phyloP scores from a whole-genome alignment of 306 rosid genomes.

The Trifolium dubium region DNA sequence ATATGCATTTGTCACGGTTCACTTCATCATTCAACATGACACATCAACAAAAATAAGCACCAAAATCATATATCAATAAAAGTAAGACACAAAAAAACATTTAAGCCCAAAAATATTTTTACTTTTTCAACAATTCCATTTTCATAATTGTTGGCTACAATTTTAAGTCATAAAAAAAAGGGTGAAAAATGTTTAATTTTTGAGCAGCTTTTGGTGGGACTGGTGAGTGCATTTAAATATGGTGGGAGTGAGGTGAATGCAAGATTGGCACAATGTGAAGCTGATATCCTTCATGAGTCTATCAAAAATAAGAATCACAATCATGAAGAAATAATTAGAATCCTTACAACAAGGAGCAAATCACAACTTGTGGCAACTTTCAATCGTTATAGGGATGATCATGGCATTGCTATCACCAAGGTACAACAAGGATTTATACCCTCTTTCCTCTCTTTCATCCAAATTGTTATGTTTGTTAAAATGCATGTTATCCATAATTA shows the following conservation, averaged over 20 bases:
- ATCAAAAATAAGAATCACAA: slow-evolving; percentile 54
- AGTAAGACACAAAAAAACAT: too few relatives aligned
- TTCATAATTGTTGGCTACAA: too few relatives aligned
- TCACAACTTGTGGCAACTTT: slow-evolving; percentile 72
- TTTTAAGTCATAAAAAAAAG: too few relatives aligned
- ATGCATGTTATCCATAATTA: neutral
- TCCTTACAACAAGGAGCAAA: slow-evolving; percentile 76
- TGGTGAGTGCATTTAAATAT: slow-evolving; percentile 63
- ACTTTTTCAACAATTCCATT: too few relatives aligned
- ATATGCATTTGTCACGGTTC: too few relatives aligned
- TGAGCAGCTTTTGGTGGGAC: slow-evolving; percentile 67
- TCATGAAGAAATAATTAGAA: slow-evolving; percentile 71
- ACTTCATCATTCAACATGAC: too few relatives aligned
- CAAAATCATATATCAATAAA: too few relatives aligned
- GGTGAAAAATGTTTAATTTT: neutral
- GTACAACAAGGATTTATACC: slow-evolving; percentile 39
- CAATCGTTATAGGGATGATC: slow-evolving; percentile 71
- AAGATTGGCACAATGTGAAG: slow-evolving; percentile 62
- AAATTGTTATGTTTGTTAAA: too few relatives aligned
- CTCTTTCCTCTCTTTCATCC: neutral
- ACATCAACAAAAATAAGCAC: too few relatives aligned
- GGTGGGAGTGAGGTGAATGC: slow-evolving; percentile 56
- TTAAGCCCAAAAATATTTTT: too few relatives aligned
- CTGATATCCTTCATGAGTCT: slow-evolving; percentile 67
- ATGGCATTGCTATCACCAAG: slow-evolving; percentile 73